phyloP scores from a whole-genome alignment of 2,329 filamentous ascomycete species.

The Colletotrichum cordylinicola region DNA sequence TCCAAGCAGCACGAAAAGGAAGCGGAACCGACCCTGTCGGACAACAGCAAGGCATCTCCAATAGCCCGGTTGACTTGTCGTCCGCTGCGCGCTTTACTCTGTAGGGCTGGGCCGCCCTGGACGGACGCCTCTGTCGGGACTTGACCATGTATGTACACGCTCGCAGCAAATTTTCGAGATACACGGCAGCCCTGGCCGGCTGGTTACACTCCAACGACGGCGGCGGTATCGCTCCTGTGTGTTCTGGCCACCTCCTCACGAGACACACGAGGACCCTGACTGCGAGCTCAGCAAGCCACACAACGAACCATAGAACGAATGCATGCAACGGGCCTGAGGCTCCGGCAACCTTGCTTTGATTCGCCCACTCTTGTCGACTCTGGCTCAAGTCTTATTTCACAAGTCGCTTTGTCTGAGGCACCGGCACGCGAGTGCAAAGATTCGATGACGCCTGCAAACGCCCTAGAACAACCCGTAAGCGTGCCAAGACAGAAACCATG shows the following conservation, averaged over 20 bases:
- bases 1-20: background rate
- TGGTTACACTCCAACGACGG: constrained; percentile 13
- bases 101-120: constrained; percentile 16
- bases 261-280: background rate
- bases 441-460: constrained; percentile 2
- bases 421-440: background rate
- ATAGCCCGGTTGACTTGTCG: background rate
- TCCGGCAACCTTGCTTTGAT: background rate
- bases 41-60: background rate
- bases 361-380: background rate
- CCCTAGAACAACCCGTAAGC: background rate
- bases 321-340: constrained; percentile 1
- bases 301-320: background rate
- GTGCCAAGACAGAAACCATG: background rate
- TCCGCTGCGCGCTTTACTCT: background rate
- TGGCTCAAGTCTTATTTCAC: background rate
- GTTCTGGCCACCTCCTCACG: background rate
- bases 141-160: background rate
- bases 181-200: background rate
- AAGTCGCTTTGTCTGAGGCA: background rate
- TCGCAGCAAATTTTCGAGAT: background rate
- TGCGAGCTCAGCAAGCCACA: background rate
- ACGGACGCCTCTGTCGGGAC: background rate
- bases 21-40: background rate
- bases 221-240: background rate